Conservation (phyloP, 2,329 filamentous ascomycete species). For the Fusarium sterilihyphosum region DNA sequence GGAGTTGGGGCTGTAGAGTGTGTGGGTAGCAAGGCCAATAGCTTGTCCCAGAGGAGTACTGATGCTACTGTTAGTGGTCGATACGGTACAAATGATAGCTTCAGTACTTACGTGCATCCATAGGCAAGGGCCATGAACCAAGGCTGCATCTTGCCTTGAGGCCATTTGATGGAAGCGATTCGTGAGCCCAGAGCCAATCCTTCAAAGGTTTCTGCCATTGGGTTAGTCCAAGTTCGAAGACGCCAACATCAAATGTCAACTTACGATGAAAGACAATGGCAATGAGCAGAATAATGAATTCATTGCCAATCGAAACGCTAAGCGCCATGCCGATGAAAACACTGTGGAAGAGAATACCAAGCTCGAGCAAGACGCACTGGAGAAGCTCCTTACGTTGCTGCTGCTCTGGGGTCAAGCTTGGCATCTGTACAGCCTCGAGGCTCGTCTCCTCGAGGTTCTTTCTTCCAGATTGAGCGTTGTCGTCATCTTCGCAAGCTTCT, state of each 20-base stretch:
- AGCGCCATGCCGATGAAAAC: slow-evolving; percentile 88
- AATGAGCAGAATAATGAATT: slow-evolving; percentile 81
- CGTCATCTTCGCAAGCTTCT: slow-evolving; percentile 26
- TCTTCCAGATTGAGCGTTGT: slow-evolving; percentile 15
- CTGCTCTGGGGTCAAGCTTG: slow-evolving; percentile 59
- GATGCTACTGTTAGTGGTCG: slow-evolving; percentile 31
- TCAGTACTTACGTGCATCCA: slow-evolving; percentile 58
- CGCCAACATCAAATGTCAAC: neutral
- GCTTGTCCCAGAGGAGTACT: slow-evolving; percentile 79
- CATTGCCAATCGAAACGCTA: slow-evolving; percentile 78
- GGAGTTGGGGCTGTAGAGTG: slow-evolving; percentile 74
- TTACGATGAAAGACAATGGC: slow-evolving; percentile 79
- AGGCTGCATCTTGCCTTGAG: slow-evolving; percentile 54
- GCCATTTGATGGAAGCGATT: slow-evolving; percentile 65
- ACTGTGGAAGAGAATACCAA: slow-evolving; percentile 71
- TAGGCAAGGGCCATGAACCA: slow-evolving; percentile 69
- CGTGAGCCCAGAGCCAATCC: slow-evolving; percentile 72
- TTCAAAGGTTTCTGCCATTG: slow-evolving; percentile 55
- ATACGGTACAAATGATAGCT: neutral
- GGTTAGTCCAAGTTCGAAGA: neutral
- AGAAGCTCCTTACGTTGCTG: slow-evolving; percentile 72
- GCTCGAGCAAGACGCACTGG: slow-evolving; percentile 81
- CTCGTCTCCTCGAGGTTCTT: slow-evolving; percentile 38
- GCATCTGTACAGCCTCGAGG: slow-evolving; percentile 39
- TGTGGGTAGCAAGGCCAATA: slow-evolving; percentile 75